Evolutionary conservation across 2,329 filamentous ascomycete genomes (phyloP).

Genomic region (Aureobasidium musti): DNA sequence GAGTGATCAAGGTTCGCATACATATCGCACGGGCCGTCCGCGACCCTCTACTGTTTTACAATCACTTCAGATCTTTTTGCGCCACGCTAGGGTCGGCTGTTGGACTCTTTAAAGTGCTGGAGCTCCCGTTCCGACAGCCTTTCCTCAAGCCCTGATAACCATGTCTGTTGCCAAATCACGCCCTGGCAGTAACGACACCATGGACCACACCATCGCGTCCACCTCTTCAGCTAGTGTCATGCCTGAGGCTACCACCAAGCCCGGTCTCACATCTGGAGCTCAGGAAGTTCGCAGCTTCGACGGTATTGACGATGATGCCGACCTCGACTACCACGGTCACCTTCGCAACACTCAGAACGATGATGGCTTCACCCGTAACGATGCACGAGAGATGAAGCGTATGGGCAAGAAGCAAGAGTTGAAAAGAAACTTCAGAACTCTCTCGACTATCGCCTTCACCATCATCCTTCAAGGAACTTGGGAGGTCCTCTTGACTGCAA

Average conservation of each 20-base stretch:
- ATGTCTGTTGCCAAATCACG: conserved; percentile 10
- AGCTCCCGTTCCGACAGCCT: not conserved
- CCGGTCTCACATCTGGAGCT: conserved; percentile 9
- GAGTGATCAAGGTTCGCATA: conserved; percentile 19
- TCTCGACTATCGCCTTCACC: conserved; percentile 29
- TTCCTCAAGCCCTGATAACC: not conserved
- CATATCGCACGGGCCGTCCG: conserved; percentile 17
- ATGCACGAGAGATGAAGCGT: conserved; percentile 47
- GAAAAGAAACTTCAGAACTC: conserved; percentile 35
- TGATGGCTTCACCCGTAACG: conserved; percentile 23
- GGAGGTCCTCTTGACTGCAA: conserved; percentile 28
- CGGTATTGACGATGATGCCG: conserved; percentile 19
- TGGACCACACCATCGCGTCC: conserved; percentile 22
- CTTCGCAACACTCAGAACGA: conserved; percentile 22
- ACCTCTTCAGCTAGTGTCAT: conserved; percentile 18
- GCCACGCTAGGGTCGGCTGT: not conserved
- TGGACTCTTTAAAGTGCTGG: not conserved
- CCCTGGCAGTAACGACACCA: conserved; percentile 19
- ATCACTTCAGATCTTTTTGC: conserved; percentile 10
- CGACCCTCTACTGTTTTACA: conserved; percentile 18
- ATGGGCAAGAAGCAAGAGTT: conserved; percentile 54
- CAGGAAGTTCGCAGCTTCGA: conserved; percentile 24
- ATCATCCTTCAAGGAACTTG: conserved; percentile 29
- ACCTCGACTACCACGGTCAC: conserved; percentile 28
- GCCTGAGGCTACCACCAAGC: conserved; percentile 11